Evolutionary conservation across 2,329 filamentous ascomycete genomes (phyloP), one percentile per base, ranked within the genome.

Genomic region (Huntiella bhutanensis): DNA sequence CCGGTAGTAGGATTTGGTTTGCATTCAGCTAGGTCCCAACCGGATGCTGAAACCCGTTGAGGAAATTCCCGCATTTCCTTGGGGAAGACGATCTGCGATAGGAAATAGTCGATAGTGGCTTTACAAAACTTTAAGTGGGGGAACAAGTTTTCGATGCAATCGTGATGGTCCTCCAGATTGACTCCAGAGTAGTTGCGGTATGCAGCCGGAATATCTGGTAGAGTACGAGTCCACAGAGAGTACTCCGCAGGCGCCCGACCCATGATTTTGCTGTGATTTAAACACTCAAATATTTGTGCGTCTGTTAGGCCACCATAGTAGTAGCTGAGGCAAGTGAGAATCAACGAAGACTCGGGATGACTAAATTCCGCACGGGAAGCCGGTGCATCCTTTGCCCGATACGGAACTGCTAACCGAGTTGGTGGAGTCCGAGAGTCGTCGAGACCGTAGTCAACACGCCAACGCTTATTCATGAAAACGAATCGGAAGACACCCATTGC

Each of bases 361-460:
- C 73, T 74, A 53, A 77, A 80, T 51, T 80, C 75, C 0, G 75
- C 68, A 2, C 70, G 62, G 0, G 63, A 56, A 0, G 69, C 62
- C 0, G 74, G 75, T 2, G 53, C 66, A 43, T 75, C 75, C 47
- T 80, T 80, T 0, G 73, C 73, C 5, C 63, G 62, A 51, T 68
- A 81, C 0, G 75, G 77, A 0, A 81, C 71, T 0, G 70, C 69
- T 0, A 80, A 62, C 43, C 56, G 61, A 0, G 67, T 71, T 1
- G 48, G 41, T 0, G 65, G 67, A 0, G 52, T 51, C 2, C 72
- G 57, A 0, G 50, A 54, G 0, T 53, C 49, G 53, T 75, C 67
- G 0, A 71, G 60, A 0, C 79, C 77, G 49, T 77, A 83, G 46
- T 80, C 69, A 0, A 83, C 77, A 2, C 70, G 59, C 72, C 73